phyloP scores from a whole-genome alignment of 495 filamentous ascomycete genomes.

The Talaromyces wortmannii region DNA sequence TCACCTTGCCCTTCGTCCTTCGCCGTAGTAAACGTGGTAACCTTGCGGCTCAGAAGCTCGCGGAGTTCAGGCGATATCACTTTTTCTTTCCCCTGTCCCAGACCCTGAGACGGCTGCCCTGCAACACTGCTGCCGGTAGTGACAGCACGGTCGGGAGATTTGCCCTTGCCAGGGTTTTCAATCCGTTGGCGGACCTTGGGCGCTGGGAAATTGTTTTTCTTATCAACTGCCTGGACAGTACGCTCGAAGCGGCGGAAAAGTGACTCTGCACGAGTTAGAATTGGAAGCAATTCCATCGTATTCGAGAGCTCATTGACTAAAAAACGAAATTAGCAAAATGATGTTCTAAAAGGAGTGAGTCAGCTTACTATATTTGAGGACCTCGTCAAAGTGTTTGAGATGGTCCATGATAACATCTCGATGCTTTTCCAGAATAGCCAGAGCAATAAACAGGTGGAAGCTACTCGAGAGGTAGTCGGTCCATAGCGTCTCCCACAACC shows the following conservation, averaged over 20 bases:
- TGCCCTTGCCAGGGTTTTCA: slow-evolving; percentile 18
- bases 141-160: slow-evolving; percentile 19
- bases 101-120: neutral
- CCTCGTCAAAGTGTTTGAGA: slow-evolving; percentile 91
- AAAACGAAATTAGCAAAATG: slow-evolving; percentile 3
- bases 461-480: slow-evolving; percentile 82
- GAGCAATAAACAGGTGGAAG: slow-evolving; percentile 90
- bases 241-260: slow-evolving; percentile 85
- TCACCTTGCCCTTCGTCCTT: neutral
- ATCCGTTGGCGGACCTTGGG: slow-evolving; percentile 49
- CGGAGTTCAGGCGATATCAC: slow-evolving; percentile 80
- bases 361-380: slow-evolving; percentile 83
- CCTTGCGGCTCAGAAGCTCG: slow-evolving; percentile 62
- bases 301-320: slow-evolving; percentile 89
- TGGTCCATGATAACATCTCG: slow-evolving; percentile 91
- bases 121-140: slow-evolving; percentile 21
- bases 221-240: slow-evolving; percentile 79
- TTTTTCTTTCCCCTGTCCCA: slow-evolving; percentile 27
- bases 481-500: slow-evolving; percentile 91
- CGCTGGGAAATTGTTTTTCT: slow-evolving; percentile 74
- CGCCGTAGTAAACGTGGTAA: slow-evolving; percentile 17
- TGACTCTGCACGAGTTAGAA: slow-evolving; percentile 78
- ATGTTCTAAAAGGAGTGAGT: neutral
- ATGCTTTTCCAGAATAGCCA: slow-evolving; percentile 95
- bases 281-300: slow-evolving; percentile 82